Percentiles rank a stretch among this genome's conserved stretches.
These are phyloP conservation scores for Dacryopinax primogenitus DNA, from an alignment of 768 basidiomycete genomes.

Conservation along the genomic window DNA sequence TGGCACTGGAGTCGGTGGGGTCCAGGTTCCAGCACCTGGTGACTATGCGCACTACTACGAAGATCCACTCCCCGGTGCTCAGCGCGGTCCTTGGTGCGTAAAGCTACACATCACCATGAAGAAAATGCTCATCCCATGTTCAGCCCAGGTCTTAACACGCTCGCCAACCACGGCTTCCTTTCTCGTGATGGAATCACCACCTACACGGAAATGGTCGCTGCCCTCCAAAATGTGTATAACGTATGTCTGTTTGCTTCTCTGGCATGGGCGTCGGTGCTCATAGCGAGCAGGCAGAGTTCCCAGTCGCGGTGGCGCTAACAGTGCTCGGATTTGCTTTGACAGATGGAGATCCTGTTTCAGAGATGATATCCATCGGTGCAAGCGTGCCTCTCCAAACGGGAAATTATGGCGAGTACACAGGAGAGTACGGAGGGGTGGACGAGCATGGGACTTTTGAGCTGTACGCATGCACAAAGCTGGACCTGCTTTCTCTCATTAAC, in stretches of 20 bases:
- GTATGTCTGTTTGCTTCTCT: not conserved
- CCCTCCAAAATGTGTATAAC: slow-evolving; percentile 17
- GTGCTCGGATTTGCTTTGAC: slow-evolving; percentile 13
- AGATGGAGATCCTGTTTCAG: slow-evolving; percentile 14
- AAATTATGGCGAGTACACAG: not conserved
- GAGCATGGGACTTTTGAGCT: not conserved
- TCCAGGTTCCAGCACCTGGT: slow-evolving; percentile 10
- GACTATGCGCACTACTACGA: slow-evolving; percentile 14
- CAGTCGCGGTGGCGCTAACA: slow-evolving; percentile 15
- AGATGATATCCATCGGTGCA: slow-evolving; percentile 9
- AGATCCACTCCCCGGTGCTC: slow-evolving; percentile 15
- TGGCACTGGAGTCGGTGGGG: slow-evolving; percentile 12
- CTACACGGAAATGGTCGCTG: slow-evolving; percentile 14
- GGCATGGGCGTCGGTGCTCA: not conserved
- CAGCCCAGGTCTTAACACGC: slow-evolving; percentile 18
- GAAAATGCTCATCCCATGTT: not conserved
- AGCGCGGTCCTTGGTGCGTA: slow-evolving; percentile 13
- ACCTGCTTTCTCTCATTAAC: not conserved
- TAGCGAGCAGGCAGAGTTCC: slow-evolving; percentile 2
- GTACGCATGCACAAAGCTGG: not conserved
- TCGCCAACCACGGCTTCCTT: slow-evolving; percentile 16
- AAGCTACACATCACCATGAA: not conserved
- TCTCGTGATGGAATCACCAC: slow-evolving; percentile 17
- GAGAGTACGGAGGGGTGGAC: not conserved
- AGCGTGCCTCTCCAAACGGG: slow-evolving; percentile 10